Evolutionary conservation across 257 asterid genomes (phyloP).

Genomic region (Scutellaria minor): DNA sequence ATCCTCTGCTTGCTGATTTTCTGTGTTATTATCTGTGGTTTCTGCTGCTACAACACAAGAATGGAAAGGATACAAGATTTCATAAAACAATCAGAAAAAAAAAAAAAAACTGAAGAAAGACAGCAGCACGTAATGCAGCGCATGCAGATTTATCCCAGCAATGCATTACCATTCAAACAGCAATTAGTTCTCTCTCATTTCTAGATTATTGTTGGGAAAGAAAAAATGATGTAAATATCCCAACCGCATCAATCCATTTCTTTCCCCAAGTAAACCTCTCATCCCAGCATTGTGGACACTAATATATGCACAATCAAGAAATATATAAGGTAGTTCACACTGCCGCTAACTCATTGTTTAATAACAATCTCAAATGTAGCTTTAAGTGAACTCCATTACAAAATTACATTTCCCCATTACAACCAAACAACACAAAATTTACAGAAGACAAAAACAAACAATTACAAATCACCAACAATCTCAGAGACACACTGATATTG

Average conservation of each 20-base stretch:
- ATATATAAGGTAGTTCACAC: not conserved
- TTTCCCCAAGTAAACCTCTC: not conserved
- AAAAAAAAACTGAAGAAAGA: not conserved
- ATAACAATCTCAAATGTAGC: not conserved
- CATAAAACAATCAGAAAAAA: not conserved
- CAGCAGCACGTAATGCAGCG: conserved; percentile 3
- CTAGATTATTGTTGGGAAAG: conserved; percentile 1
- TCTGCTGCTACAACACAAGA: conserved; percentile 34
- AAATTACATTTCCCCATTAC: not conserved
- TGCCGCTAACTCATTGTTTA: not conserved
- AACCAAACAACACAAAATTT: conserved; percentile 3
- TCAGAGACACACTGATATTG: not conserved
- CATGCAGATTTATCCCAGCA: conserved; percentile 20
- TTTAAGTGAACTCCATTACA: conserved; percentile 9
- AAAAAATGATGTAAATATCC: not conserved
- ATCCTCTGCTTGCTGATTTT: conserved; percentile 41
- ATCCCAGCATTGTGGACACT: conserved; percentile 9
- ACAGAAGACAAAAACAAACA: not conserved
- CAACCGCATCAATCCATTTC: not conserved
- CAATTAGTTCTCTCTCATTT: conserved; percentile 17
- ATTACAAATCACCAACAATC: not conserved
- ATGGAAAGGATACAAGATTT: conserved; percentile 10
- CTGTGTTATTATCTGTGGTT: conserved; percentile 35
- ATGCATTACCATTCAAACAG: conserved; percentile 4
- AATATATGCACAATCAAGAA: conserved; percentile 12